phyloP scores from a whole-genome alignment of 257 asterid genomes.

The Oldenlandia corymbosa region DNA sequence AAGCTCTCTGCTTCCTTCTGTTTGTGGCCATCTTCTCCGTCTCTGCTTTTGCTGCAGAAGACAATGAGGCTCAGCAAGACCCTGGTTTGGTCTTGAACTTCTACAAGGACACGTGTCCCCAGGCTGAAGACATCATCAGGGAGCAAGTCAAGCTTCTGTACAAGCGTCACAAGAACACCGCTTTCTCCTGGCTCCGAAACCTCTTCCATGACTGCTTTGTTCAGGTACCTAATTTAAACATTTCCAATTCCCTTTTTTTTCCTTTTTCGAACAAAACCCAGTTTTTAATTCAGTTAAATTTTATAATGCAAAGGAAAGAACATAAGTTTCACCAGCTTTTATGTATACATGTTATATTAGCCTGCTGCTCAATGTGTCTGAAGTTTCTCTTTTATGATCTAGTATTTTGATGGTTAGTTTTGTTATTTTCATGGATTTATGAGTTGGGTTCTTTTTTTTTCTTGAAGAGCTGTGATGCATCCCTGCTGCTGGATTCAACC shows the following conservation, averaged over 20 bases:
- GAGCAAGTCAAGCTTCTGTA: conserved; percentile 89
- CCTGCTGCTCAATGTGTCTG: too few species aligned
- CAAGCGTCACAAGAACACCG: conserved; percentile 99
- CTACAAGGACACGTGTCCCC: conserved; percentile 90
- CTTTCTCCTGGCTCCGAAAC: conserved; percentile 96
- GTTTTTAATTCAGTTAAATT: too few species aligned
- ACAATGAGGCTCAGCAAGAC: conserved; percentile 24
- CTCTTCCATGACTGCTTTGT: conserved; percentile 98
- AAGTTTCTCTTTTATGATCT: too few species aligned
- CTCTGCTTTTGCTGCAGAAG: conserved; percentile 39
- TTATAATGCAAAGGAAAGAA: too few species aligned
- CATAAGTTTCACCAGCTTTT: too few species aligned
- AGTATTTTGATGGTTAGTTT: too few species aligned
- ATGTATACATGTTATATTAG: too few species aligned
- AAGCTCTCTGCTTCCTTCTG: conserved; percentile 32
- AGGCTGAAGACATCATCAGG: conserved; percentile 86
- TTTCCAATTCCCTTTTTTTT: too few species aligned
- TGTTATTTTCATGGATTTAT: neutral
- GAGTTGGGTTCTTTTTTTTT: neutral
- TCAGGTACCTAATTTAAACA: conserved; percentile 36
- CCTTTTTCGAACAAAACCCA: too few species aligned
- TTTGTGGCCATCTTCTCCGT: conserved; percentile 29
- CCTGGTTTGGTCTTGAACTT: conserved; percentile 59
- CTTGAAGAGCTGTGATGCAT: conserved; percentile 91
- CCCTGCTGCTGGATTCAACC: conserved; percentile 85